A percentile compares a stretch with the other conserved stretches of the same genome.
phyloP scores from a whole-genome alignment of 257 asterid species.

The Lavandula angustifolia region DNA sequence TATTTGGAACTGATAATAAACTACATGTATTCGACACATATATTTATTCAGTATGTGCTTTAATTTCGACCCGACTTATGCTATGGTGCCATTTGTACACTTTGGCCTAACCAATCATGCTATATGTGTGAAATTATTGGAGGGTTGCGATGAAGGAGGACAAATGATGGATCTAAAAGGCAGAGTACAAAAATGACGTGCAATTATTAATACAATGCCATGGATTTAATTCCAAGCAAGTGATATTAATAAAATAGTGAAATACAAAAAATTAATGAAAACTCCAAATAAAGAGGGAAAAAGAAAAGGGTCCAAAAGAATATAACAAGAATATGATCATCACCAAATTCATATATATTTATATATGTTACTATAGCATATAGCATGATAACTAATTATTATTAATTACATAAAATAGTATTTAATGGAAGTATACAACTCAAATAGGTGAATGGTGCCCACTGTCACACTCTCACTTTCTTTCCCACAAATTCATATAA shows the following conservation, averaged over 20 bases:
- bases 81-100: constrained; percentile 16
- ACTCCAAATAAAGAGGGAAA: not conserved
- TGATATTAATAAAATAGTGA: not conserved
- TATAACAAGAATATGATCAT: constrained; percentile 23
- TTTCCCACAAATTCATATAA: constrained; percentile 20
- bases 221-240: constrained; percentile 42
- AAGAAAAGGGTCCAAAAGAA: constrained; percentile 15
- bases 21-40: too few species aligned
- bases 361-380: not conserved
- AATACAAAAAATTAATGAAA: not conserved
- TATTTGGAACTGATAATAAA: too few species aligned
- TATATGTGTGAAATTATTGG: constrained; percentile 42
- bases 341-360: not conserved
- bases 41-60: not conserved
- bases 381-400: not conserved
- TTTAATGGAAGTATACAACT: constrained; percentile 13
- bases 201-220: constrained; percentile 57
- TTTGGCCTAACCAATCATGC: constrained; percentile 56
- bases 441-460: constrained; percentile 39
- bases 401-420: not conserved
- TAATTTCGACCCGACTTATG: too few species aligned
- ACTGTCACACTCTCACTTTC: constrained; percentile 17
- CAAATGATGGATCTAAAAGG: constrained; percentile 62
- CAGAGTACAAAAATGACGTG: constrained; percentile 51
- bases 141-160: constrained; percentile 35